Base-by-base conservation (phyloP, 1,139 yeast genomes). In the Nakaseomyces kungkrabaensis region DNA sequence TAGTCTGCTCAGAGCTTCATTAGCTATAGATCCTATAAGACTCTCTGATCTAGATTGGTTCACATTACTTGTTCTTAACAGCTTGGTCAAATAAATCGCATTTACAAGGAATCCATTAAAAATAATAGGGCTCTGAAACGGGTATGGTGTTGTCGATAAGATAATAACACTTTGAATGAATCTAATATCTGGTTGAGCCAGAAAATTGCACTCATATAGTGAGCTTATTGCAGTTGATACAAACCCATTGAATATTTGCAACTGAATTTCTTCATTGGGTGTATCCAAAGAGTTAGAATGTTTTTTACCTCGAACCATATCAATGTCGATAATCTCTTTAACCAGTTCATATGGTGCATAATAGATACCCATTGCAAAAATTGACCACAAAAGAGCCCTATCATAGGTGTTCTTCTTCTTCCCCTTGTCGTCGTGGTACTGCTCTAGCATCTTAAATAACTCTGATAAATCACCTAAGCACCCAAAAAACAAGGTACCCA, bases 401-500 rank as follows among this genome's bases (percentile, higher is more conserved):
- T 58, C 56, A 33, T 61, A 55, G 3, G 36, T 27, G 2, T 29
- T 36, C 8, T 25, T 32, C 17, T 33, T 47, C 22, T 50, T 47
- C 11, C 52, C 53, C 22, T 52, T 50, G 32, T 61, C 54, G 24
- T 49, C 48, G 64, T 65, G 60, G 43, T 58, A 62, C 25, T 48
- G 51, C 33, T 61, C 65, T 27, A 66, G 51, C 36, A 54, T 48
- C 13, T 54, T 31, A 46, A 59, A 63, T 34, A 64, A 48, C n/a
- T 64, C 66, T 11, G 59, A 56, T 2, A 65, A 56, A 48, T 65
- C 68, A 34, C 61, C 58, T 7, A 65, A 40, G 24, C 57, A 53
- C 7, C 68, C 68, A 54, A 65, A 63, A 54, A 52, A 65, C 29
- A 66, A 52, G 6, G 61, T 54, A 8, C 69, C 69, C 11, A 65